Conservation (phyloP, 2,329 filamentous ascomycete genomes). For the Torrubiella hemipterigena region DNA sequence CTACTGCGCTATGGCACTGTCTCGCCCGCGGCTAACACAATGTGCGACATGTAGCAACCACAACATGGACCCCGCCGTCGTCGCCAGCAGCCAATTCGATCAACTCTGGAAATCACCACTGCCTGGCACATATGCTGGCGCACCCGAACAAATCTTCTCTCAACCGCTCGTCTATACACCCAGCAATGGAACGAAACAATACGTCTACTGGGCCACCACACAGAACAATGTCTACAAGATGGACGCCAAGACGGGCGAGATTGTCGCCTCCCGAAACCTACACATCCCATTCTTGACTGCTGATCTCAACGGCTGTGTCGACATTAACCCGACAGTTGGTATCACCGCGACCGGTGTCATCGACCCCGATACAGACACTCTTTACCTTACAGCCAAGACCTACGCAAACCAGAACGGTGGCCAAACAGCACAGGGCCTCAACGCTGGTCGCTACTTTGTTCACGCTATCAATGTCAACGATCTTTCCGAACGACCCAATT, state of each 20-base stretch:
- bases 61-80: constrained; percentile 49
- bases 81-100: constrained; percentile 41
- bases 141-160: constrained; percentile 38
- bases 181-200: constrained; percentile 30
- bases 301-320: constrained; percentile 34
- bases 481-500: constrained; percentile 24
- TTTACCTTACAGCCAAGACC: constrained; percentile 31
- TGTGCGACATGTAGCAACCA: constrained; percentile 29
- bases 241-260: constrained; percentile 39
- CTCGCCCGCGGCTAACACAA: neutral
- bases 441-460: constrained; percentile 22
- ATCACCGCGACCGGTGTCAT: constrained; percentile 34
- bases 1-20: neutral
- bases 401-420: constrained; percentile 21
- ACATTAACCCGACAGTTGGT: constrained; percentile 34
- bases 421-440: constrained; percentile 17
- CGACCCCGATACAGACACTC: constrained; percentile 29
- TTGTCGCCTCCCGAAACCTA: constrained; percentile 34
- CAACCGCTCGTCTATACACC: constrained; percentile 40
- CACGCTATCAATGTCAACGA: constrained; percentile 26
- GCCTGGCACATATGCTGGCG: constrained; percentile 37
- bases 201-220: constrained; percentile 42
- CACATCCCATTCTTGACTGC: constrained; percentile 35
- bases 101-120: constrained; percentile 40
- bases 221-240: constrained; percentile 47